Evolutionary conservation across 768 basidiomycete genomes (phyloP).

Genomic region (Russula earlei): DNA sequence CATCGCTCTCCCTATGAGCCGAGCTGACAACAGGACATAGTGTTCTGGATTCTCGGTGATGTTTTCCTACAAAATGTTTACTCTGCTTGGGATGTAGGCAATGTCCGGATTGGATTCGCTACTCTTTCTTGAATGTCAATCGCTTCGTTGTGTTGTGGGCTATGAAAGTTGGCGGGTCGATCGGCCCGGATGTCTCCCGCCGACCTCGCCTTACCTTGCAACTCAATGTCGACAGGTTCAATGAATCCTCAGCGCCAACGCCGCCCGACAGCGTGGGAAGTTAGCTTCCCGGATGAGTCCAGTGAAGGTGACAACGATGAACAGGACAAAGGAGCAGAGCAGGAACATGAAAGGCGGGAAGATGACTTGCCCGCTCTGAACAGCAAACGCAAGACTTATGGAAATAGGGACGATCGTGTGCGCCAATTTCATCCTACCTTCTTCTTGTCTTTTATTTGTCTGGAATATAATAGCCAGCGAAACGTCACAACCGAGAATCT

Average conservation of each 20-base stretch:
- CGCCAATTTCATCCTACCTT: background rate
- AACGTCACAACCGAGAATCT: background rate
- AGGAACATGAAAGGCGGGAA: background rate
- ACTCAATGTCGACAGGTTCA: background rate
- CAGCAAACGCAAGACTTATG: background rate
- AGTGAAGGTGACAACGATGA: background rate
- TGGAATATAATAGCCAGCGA: constrained; percentile 6
- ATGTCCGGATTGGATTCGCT: background rate
- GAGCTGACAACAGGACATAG: background rate
- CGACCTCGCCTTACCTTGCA: too few relatives aligned
- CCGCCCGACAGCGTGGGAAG: constrained; percentile 42
- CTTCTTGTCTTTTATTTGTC: background rate
- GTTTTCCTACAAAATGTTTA: background rate
- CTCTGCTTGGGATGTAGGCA: background rate
- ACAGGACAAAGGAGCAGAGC: background rate
- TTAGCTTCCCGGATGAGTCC: constrained; percentile 41
- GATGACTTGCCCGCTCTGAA: background rate
- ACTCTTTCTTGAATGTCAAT: background rate
- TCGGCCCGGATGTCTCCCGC: too few relatives aligned
- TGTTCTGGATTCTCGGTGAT: background rate
- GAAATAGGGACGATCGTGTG: background rate
- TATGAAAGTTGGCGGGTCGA: too few relatives aligned
- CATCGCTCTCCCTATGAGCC: too few relatives aligned
- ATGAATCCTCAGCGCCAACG: background rate
- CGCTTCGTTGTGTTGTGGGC: background rate